Base-by-base conservation (phyloP, 176 grass and related monocot species). In the Bolboschoenus planiculmis region DNA sequence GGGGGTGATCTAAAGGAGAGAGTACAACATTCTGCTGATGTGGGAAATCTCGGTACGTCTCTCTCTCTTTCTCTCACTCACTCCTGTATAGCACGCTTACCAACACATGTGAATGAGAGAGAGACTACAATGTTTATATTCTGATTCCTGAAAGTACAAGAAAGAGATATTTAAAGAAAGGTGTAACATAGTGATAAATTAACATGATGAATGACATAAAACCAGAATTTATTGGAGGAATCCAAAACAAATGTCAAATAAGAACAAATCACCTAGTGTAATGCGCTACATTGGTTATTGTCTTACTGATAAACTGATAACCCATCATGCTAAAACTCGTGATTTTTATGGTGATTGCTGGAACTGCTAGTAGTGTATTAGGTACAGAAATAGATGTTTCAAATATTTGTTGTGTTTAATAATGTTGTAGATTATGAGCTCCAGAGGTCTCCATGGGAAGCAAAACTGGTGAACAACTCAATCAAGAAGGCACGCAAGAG, bases 401-500 rank as follows among this genome's bases (percentile, higher is more conserved):
- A 53, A 53, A 23, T 40, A 42, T 70, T 70, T 50, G 26, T 50
- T 77, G 44, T 77, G 21, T 24, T 31, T 18, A 53, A 77, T 18
- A 18, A 50, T 77, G 43, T 20, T 33, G 46, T 62, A 74, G 65
- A 89, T 65, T 78, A 85, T 61, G 88, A 78, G 39, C 46, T 27
- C 9, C 57, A 34, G 37, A 27, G 23, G 31, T 60, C 46, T 78
- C 74, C 26, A 30, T 40, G 23, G 78, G 81, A 47, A 85, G 61
- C 53, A 84, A 90, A 31, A 15, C 24, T 82, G 54, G n/a, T 81
- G 63, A 84, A 89, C 85, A 91, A 67, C 83, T 88, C 63, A 21
- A 85, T 85, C 8, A 93, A 91, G 75, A 93, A 83, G 67, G 20
- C 56, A 77, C 83, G 63, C 48, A 99, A 95, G 84, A 91, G 91